Conservation (phyloP, 768 basidiomycete species). For the Leucocoprinus sp. region DNA sequence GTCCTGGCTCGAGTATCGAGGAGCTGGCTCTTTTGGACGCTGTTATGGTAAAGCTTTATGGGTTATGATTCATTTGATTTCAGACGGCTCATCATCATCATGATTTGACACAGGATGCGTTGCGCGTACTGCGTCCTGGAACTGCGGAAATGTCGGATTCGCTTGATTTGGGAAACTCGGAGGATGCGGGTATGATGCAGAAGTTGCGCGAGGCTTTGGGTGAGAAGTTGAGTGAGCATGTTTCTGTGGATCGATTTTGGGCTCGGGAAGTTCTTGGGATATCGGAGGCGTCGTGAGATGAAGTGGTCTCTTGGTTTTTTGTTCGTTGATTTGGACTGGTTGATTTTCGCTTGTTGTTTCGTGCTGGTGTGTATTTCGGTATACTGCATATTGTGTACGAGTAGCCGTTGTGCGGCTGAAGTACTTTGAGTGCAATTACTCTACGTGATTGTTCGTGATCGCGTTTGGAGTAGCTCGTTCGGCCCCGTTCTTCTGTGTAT, state of each 20-base stretch:
- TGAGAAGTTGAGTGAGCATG: constrained; percentile 48
- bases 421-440: too few relatives aligned
- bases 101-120: constrained; percentile 59
- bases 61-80: constrained; percentile 11
- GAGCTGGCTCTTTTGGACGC: constrained; percentile 43
- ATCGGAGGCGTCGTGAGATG: constrained; percentile 12
- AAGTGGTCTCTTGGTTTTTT: too few relatives aligned
- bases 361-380: too few relatives aligned
- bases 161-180: constrained; percentile 39
- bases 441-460: too few relatives aligned
- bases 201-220: constrained; percentile 52
- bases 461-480: too few relatives aligned
- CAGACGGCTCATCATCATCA: not conserved
- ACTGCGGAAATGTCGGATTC: constrained; percentile 50
- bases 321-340: too few relatives aligned
- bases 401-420: too few relatives aligned
- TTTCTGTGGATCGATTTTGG: constrained; percentile 58
- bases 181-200: constrained; percentile 37
- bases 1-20: constrained; percentile 30
- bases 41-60: constrained; percentile 66
- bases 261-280: constrained; percentile 46
- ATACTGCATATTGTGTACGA: too few relatives aligned
- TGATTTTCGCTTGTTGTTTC: too few relatives aligned
- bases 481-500: too few relatives aligned
- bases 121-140: constrained; percentile 48